Base-by-base conservation (phyloP, 495 filamentous ascomycete species). In the Lasiosphaeria hispida region DNA sequence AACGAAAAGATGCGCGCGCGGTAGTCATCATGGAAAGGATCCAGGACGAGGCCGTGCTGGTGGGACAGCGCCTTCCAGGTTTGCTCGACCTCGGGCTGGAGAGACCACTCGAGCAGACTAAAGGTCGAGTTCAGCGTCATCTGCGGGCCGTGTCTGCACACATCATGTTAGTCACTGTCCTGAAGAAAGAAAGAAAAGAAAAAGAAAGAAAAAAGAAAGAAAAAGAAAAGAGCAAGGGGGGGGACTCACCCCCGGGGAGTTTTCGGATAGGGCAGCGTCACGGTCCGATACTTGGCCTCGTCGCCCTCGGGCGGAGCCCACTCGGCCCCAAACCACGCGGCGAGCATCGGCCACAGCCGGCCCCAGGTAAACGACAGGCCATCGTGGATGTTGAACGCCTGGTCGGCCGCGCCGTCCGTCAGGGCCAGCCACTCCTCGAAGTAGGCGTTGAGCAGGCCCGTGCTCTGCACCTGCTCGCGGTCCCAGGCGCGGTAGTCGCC, bases 341-440 rank as follows among this genome's bases (percentile, higher is more conserved):
- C 76, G 18, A 82, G 59, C 55, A 67, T 65, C 9, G 74, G 74
- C 77, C 78, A 82, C 54, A 79, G 67, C 14, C 68, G 55, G 7
- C 71, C 73, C 71, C 75, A 79, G 4, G 70, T 72, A 38, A 80
- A 78, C 8, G 67, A 57, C 39, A 60, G 63, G 11, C 71, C 71
- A 56, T 83, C 77, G 11, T 66, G 57, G 15, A 73, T 67, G 60
- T 81, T 82, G 62, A 82, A 77, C 15, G 69, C 72, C 60, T 82
- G 61, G 33, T 78, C 71, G 48, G 53, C 67, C 4, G 73, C 69
- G 1, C 45, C 50, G 0, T 55, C 63, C 0, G 63, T 71, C 41
- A 83, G 63, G 10, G 73, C 79, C 0, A 73, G 69, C 80, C 79
- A 85, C 64, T 83, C 80, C 36, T 71, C 72, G 47, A 80, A 70